A percentile compares a stretch with the other conserved stretches of the same genome.
These are phyloP conservation scores for Coemansia sp. DNA, from an alignment of 192 early-diverging fungal species.

Conservation along the genomic window DNA sequence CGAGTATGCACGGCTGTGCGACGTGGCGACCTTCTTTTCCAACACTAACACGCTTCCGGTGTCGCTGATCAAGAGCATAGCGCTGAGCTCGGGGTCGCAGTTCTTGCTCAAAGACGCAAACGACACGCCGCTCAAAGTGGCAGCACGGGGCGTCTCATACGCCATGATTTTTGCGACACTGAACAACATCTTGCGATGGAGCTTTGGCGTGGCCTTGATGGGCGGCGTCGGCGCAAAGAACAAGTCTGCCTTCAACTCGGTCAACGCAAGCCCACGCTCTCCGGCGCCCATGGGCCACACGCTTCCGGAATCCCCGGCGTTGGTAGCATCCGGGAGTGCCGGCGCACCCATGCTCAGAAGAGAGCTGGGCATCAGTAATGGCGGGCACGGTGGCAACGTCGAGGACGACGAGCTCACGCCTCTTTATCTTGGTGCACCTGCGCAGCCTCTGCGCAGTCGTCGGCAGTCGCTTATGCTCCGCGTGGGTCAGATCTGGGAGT, in stretches of 20 bases:
- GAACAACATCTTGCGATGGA: conserved; percentile 75
- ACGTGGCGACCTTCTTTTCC: conserved; percentile 62
- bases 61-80: conserved; percentile 62
- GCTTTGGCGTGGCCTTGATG: conserved; percentile 66
- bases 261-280: conserved; percentile 27
- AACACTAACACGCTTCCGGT: conserved; percentile 75
- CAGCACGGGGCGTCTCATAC: conserved; percentile 67
- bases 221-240: conserved; percentile 32
- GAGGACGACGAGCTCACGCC: conserved; percentile 26
- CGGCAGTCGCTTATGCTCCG: neutral
- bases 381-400: neutral
- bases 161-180: conserved; percentile 77
- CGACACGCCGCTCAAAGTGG: conserved; percentile 48
- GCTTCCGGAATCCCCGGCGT: conserved; percentile 1
- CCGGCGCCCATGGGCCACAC: conserved; percentile 2
- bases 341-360: neutral
- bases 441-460: neutral
- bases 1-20: conserved; percentile 59
- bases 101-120: conserved; percentile 44
- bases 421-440: conserved; percentile 31
- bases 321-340: neutral
- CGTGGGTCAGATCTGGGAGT: neutral
- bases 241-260: conserved; percentile 33
- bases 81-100: conserved; percentile 41
- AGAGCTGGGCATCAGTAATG: no score